Conservation (phyloP, 805 yeast genomes). For the Candida michaelii region DNA sequence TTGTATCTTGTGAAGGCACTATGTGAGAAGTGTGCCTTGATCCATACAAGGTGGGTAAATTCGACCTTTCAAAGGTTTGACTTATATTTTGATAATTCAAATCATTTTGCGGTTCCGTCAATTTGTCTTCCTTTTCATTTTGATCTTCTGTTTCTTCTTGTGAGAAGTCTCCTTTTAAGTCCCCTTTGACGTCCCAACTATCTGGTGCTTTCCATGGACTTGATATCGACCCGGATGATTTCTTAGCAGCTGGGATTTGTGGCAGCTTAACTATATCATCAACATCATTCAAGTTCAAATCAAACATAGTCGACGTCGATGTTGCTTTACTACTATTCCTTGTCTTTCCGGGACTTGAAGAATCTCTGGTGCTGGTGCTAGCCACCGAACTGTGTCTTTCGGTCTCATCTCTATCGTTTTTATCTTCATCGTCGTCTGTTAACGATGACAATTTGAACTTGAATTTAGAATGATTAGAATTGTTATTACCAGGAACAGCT, state of each 20-base stretch:
- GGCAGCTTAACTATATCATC: constrained; percentile 13
- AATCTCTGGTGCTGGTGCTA: background rate
- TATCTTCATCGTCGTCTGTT: constrained; percentile 7
- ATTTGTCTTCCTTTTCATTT: background rate
- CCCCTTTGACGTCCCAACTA: constrained; percentile 47
- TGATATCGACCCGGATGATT: background rate
- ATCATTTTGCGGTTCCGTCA: constrained; percentile 1
- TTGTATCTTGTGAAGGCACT: constrained; percentile 13
- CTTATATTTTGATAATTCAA: constrained; percentile 3
- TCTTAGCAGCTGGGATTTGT: background rate
- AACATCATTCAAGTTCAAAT: constrained; percentile 11
- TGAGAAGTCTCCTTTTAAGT: constrained; percentile 6
- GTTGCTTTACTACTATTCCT: constrained; percentile 9
- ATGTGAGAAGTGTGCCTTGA: constrained; percentile 21
- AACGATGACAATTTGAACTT: constrained; percentile 39
- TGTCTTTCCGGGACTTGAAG: constrained; percentile 7
- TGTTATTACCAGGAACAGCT: constrained; percentile 4
- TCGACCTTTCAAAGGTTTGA: constrained; percentile 1
- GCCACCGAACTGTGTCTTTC: constrained; percentile 5
- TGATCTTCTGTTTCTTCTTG: background rate
- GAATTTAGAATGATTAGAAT: constrained; percentile 26
- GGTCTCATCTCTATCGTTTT: constrained; percentile 4
- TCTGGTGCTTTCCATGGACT: constrained; percentile 46
- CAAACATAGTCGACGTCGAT: constrained; percentile 7
- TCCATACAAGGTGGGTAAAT: constrained; percentile 37